A percentile compares a stretch with the other conserved stretches of the same genome.
These are phyloP conservation scores for Leptographium galeiforme DNA, from an alignment of 2,329 filamentous ascomycete species.

Conservation along the genomic window DNA sequence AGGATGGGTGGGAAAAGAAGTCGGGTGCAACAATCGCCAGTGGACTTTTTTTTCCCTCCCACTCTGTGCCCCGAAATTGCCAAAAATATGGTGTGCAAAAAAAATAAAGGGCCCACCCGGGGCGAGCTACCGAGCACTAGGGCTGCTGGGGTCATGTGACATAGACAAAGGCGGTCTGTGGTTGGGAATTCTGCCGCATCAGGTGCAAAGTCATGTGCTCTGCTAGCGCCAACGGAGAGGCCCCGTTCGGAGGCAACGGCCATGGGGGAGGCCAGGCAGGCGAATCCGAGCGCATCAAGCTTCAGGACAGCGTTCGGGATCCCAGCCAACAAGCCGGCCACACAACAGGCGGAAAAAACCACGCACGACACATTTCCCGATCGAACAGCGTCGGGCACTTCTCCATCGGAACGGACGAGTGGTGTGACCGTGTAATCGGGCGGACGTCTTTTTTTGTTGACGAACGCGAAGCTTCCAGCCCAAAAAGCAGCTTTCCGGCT, in stretches of 20 bases:
- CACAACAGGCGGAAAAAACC: background rate
- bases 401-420: no score
- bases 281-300: background rate
- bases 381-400: no score
- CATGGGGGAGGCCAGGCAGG: background rate
- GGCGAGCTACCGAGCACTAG: background rate
- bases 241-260: conserved; percentile 1
- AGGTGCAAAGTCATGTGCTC: conserved; percentile 1
- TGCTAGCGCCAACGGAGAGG: background rate
- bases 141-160: background rate
- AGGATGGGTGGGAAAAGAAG: conserved; percentile 3
- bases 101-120: background rate
- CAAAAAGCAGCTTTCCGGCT: no score
- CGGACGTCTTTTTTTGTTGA: no score
- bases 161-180: background rate
- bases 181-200: background rate
- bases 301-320: background rate
- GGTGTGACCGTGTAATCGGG: no score
- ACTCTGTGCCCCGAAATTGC: conserved; percentile 2
- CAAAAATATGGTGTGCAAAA: conserved; percentile 7
- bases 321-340: no score
- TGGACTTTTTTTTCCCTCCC: conserved; percentile 5
- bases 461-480: no score
- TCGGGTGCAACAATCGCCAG: background rate
- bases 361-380: background rate